Percentiles rank a stretch among this genome's conserved stretches.
Evolutionary conservation across 306 rosid species (phyloP).

Genomic region (Carpinus fangiana): DNA sequence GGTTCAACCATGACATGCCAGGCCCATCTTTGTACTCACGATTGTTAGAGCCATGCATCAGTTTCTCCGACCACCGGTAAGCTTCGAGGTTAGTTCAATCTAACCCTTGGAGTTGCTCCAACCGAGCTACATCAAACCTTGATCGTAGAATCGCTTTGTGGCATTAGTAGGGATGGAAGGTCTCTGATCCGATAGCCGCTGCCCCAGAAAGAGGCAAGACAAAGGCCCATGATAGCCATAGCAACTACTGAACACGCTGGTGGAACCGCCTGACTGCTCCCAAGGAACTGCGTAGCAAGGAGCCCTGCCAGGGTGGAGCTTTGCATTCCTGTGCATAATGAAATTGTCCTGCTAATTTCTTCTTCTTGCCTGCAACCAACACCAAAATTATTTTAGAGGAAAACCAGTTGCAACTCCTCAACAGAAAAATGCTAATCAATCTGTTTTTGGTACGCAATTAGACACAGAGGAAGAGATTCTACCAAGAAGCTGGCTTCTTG

Average conservation of each 20-base stretch:
- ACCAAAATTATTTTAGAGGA: conserved; percentile 14
- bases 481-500: background rate
- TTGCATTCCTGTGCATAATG: conserved; percentile 97
- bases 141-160: conserved; percentile 44
- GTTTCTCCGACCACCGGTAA: conserved; percentile 1
- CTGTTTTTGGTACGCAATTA: too few species aligned
- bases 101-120: conserved; percentile 1
- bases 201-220: conserved; percentile 96
- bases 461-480: background rate
- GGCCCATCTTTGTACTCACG: background rate
- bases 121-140: conserved; percentile 22
- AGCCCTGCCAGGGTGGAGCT: conserved; percentile 97
- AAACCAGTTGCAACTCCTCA: background rate
- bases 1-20: conserved; percentile 2
- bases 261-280: conserved; percentile 91
- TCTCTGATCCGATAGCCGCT: conserved; percentile 65
- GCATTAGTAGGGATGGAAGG: conserved; percentile 43
- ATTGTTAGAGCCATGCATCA: background rate
- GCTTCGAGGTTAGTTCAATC: conserved; percentile 8
- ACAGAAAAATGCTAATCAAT: background rate
- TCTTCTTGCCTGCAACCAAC: conserved; percentile 71
- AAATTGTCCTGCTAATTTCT: conserved; percentile 69
- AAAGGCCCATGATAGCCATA: conserved; percentile 97
- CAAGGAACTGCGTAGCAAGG: conserved; percentile 93
- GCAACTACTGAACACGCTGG: conserved; percentile 93